Base-by-base conservation (phyloP, 73 alveolate genomes). In the Urostyla sp. region DNA sequence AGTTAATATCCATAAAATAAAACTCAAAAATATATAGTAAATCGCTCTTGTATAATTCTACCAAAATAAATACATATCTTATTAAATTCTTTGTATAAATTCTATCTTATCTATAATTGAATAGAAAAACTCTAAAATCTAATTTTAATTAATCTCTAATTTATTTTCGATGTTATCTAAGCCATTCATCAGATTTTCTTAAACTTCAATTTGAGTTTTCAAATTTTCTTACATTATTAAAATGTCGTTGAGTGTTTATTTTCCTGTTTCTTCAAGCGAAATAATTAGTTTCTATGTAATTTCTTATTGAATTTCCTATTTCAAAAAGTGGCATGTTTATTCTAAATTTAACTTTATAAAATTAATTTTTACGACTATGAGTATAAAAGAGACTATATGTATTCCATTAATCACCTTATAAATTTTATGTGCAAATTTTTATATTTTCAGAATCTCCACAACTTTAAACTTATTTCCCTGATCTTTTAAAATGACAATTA, bases 321-420 rank as follows among this genome's bases (percentile, higher is more conserved):
- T 59, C 8, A 59, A 40, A 32, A 11, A 59, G 56, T 7, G 37
- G 20, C 76, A 59, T 35, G 76, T 59, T 59, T 24, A 36, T 59
- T 59, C n/a, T n/a, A n/a, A n/a, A n/a, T n/a, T n/a, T n/a, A n/a
- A n/a, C n/a, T n/a, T n/a, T n/a, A n/a, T n/a, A n/a, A n/a, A n/a
- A n/a, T n/a, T n/a, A n/a, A n/a, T n/a, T n/a, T n/a, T n/a, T n/a
- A n/a, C n/a, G 57, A 11, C 37, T 10, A 21, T 59, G 76, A 32
- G 76, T 59, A 34, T 35, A 59, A 59, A 30, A 59, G 5, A 59
- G 55, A 34, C 57, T 59, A 59, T 59, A 59, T 15, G 76, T 8
- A 35, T 59, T 59, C 76, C 76, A 59, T 21, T 6, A 10, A 6
- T 59, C 76, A 10, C 57, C 57, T 59, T 59, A 52, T 3, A 59